phyloP scores from a whole-genome alignment of 2,329 filamentous ascomycete species.

The Aspergillus amoenus region DNA sequence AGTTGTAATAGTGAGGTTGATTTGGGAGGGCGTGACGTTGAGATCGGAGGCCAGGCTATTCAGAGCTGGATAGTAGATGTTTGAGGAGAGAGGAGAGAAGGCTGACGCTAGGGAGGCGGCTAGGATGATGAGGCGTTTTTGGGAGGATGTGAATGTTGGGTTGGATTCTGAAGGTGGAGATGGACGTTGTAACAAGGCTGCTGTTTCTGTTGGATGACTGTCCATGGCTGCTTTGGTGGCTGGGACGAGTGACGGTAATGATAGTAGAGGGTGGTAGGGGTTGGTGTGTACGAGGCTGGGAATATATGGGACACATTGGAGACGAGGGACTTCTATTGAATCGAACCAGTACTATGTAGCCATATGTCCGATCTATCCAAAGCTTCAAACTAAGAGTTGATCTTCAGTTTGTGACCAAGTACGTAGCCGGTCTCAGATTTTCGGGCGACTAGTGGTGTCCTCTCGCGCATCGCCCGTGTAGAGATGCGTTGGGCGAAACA shows the following conservation, averaged over 20 bases:
- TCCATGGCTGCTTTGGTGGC: too few relatives aligned
- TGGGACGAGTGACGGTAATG: too few relatives aligned
- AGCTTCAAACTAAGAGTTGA: not conserved
- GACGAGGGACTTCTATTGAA: not conserved
- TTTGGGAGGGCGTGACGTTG: slow-evolving; percentile 22
- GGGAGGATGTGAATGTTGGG: slow-evolving; percentile 31
- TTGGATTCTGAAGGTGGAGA: slow-evolving; percentile 15
- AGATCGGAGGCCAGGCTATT: slow-evolving; percentile 33
- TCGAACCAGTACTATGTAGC: not conserved
- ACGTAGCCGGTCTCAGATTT: slow-evolving; percentile 12
- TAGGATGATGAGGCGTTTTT: slow-evolving; percentile 39
- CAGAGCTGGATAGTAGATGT: slow-evolving; percentile 47
- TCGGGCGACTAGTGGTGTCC: slow-evolving; percentile 4
- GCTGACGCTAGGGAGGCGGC: slow-evolving; percentile 41
- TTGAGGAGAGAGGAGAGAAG: slow-evolving; percentile 44
- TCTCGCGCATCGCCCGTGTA: slow-evolving; percentile 23
- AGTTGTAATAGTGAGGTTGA: slow-evolving; percentile 32
- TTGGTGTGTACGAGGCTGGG: not conserved
- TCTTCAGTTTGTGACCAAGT: not conserved
- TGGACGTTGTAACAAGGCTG: slow-evolving; percentile 14
- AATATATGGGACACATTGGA: not conserved
- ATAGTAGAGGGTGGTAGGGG: too few relatives aligned
- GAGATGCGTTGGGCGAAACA: slow-evolving; percentile 30
- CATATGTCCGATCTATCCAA: not conserved
- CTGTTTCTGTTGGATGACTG: slow-evolving; percentile 14